phyloP scores from a whole-genome alignment of 305 asterid genomes.

The Fraxinus velutina region DNA sequence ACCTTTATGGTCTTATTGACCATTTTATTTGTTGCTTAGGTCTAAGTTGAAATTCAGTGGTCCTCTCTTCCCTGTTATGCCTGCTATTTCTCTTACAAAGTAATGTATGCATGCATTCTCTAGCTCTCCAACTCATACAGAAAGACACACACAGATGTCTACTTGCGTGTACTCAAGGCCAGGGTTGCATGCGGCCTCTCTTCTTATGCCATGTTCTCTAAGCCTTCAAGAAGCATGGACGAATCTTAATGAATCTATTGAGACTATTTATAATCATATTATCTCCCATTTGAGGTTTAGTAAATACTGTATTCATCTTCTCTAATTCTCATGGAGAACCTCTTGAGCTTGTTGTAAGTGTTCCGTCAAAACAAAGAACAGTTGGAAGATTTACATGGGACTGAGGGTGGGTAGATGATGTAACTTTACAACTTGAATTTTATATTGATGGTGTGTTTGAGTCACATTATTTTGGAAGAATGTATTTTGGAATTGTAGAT shows the following conservation, averaged over 20 bases:
- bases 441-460: not conserved
- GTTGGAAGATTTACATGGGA: not conserved
- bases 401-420: not conserved
- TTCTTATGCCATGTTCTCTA: not conserved
- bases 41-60: not conserved
- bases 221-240: not conserved
- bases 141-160: not conserved
- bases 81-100: not conserved
- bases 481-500: too few species aligned
- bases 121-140: not conserved
- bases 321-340: not conserved
- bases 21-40: not conserved
- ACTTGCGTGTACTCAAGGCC: not conserved
- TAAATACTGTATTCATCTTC: not conserved
- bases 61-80: not conserved
- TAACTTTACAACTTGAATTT: not conserved
- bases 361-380: not conserved
- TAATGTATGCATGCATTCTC: not conserved
- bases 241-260: not conserved
- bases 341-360: not conserved
- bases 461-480: too few species aligned
- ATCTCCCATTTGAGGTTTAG: not conserved
- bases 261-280: not conserved
- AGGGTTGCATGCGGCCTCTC: not conserved
- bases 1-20: not conserved